Evolutionary conservation across 768 basidiomycete genomes (phyloP).

Genomic region (Lactifluus rugatus): DNA sequence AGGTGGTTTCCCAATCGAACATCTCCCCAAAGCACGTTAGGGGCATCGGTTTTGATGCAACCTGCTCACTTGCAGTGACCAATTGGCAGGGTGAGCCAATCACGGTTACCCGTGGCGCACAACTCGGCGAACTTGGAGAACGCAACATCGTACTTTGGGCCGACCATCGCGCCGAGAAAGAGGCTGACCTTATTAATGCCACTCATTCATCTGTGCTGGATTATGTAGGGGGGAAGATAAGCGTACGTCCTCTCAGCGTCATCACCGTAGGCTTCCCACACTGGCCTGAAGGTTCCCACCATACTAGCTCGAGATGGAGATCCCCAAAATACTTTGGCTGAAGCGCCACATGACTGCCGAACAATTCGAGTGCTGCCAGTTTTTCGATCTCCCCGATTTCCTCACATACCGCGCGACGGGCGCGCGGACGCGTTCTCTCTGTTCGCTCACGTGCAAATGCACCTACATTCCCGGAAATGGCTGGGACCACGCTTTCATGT

Average conservation of each 20-base stretch:
- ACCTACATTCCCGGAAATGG: slow-evolving; percentile 81
- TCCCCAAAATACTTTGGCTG: slow-evolving; percentile 95
- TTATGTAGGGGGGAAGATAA: slow-evolving; percentile 95
- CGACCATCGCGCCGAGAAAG: slow-evolving; percentile 87
- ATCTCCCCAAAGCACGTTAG: slow-evolving; percentile 55
- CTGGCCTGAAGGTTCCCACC: not conserved
- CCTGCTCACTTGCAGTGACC: slow-evolving; percentile 87
- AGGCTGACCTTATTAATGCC: slow-evolving; percentile 83
- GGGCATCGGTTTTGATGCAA: slow-evolving; percentile 92
- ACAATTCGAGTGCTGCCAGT: slow-evolving; percentile 66
- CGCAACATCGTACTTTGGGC: slow-evolving; percentile 94
- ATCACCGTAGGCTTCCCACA: not conserved
- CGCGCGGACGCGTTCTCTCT: slow-evolving; percentile 64
- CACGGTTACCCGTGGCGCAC: slow-evolving; percentile 57
- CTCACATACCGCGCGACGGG: slow-evolving; percentile 87
- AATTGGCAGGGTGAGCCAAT: slow-evolving; percentile 67
- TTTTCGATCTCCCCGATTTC: slow-evolving; percentile 91
- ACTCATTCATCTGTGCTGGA: slow-evolving; percentile 79
- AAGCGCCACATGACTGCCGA: slow-evolving; percentile 74
- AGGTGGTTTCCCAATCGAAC: slow-evolving; percentile 49
- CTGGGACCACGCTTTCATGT: slow-evolving; percentile 86
- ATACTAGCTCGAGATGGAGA: slow-evolving; percentile 88
- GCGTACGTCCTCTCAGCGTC: slow-evolving; percentile 38
- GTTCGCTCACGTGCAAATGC: slow-evolving; percentile 95
- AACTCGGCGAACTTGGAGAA: slow-evolving; percentile 56